Conservation (phyloP, 1,139 yeast species). For the Magnusiomyces sp. region DNA sequence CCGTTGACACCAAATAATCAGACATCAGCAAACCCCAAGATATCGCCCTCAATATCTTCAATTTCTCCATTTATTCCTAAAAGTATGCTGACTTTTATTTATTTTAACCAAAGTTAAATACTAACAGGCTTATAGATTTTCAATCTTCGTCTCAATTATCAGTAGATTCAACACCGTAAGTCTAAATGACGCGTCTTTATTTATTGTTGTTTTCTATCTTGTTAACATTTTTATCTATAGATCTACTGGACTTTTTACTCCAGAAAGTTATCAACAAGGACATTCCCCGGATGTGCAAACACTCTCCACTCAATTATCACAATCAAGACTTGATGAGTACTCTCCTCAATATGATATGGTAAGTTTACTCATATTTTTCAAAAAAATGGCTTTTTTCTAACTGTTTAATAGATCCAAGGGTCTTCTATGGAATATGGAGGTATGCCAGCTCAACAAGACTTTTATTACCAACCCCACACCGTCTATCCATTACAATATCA, state of each 20-base stretch:
- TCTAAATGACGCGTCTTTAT: not conserved
- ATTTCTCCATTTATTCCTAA: slow-evolving; percentile 21
- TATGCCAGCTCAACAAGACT: slow-evolving; percentile 5
- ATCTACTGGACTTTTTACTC: no score
- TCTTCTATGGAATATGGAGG: slow-evolving; percentile 5
- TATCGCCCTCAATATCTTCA: slow-evolving; percentile 18
- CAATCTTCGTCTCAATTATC: not conserved
- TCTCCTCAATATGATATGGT: not conserved
- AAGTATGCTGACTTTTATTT: slow-evolving; percentile 9
- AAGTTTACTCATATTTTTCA: not conserved
- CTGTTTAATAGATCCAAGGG: not conserved
- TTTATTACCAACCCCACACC: slow-evolving; percentile 8
- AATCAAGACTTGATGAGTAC: not conserved
- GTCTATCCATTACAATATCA: slow-evolving; percentile 75
- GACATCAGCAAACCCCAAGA: not conserved
- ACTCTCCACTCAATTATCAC: not conserved
- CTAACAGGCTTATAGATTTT: not conserved
- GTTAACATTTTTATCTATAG: not conserved
- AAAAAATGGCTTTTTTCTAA: not conserved
- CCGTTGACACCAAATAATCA: not conserved
- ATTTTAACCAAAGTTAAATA: not conserved
- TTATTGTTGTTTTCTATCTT: not conserved
- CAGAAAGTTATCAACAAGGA: not conserved
- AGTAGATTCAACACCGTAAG: not conserved
- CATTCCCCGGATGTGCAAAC: not conserved